Evolutionary conservation across 1,284 basidiomycete genomes (phyloP), one percentile per base, ranked within the genome.

Genomic region (Moniliella sp.): DNA sequence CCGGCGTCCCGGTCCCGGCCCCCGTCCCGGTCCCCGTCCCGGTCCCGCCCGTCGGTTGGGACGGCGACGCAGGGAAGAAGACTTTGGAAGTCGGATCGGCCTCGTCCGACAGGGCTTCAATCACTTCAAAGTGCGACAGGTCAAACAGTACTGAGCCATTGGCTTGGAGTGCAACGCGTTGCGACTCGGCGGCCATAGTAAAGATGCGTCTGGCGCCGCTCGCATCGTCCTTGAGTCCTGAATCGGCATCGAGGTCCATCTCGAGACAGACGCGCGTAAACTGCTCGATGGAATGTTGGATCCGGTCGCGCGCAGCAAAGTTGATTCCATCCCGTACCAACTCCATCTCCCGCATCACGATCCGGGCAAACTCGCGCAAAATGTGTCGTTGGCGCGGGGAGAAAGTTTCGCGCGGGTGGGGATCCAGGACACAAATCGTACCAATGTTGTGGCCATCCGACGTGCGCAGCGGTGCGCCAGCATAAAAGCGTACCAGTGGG

Each of bases 321-420:
- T 88, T 83, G 36, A 84, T 83, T 75, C 78, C 84, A 60, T 93
- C 84, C 39, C 77, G 68, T 79, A 82, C 84, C 2, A 93, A 64
- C 60, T 91, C 84, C 73, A 93, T 75, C 63, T 93, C 84, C 27
- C 84, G 73, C 76, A 91, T 82, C n/a, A 77, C 75, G 34, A 93
- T 75, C 4, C 53, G 62, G 1, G 83, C 82, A 60, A 93, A 91
- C 61, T 93, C 84, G 53, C 88, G 88, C 37, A 93, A 66, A 1
- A 81, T 84, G 63, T 88, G 78, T 27, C 84, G 66, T 48, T 83
- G 80, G 18, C 84, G 67, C 12, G 84, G 82, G 2, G 75, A 74
- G 52, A 91, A 93, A 39, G 86, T 81, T 11, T 71, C 66, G 28
- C 78, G 69, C 1, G 83, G 81, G 27, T 71, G 67, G 55, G 83